Percentiles rank a stretch among this genome's conserved stretches.
These are phyloP conservation scores for Thielaviopsis punctulata DNA, from an alignment of 2,329 filamentous ascomycete species.

Conservation along the genomic window DNA sequence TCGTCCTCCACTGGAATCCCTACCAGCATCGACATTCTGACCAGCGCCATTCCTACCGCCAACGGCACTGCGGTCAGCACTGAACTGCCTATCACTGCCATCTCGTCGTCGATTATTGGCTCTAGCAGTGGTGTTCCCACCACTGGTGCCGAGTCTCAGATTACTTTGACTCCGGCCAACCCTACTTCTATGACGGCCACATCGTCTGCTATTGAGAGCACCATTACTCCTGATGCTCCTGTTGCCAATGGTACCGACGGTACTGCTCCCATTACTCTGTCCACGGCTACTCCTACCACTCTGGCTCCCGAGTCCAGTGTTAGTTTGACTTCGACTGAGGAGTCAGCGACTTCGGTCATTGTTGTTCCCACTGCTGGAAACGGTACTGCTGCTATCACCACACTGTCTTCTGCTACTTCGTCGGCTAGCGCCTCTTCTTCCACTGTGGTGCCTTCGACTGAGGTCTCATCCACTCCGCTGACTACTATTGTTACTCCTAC, in stretches of 20 bases:
- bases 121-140: conserved; percentile 4
- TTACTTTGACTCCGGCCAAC: conserved; percentile 6
- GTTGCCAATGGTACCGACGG: conserved; percentile 8
- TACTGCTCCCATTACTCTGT: conserved; percentile 5
- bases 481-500: neutral
- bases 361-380: conserved; percentile 10
- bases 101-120: conserved; percentile 4
- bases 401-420: neutral
- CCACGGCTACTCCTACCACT: conserved; percentile 8
- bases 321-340: conserved; percentile 10
- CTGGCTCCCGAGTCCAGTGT: conserved; percentile 9
- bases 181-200: conserved; percentile 1
- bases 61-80: conserved; percentile 1
- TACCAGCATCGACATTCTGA: neutral
- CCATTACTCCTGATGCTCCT: conserved; percentile 12
- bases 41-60: neutral
- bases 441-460: neutral
- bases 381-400: conserved; percentile 4
- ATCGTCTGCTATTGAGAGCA: conserved; percentile 6
- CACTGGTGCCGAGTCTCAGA: conserved; percentile 9
- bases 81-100: conserved; percentile 8
- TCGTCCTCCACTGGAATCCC: conserved; percentile 11
- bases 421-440: conserved; percentile 1
- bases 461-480: neutral
- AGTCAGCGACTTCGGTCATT: conserved; percentile 12